Conservation (phyloP, 208 protist species). For the Porcisia hertigi region DNA sequence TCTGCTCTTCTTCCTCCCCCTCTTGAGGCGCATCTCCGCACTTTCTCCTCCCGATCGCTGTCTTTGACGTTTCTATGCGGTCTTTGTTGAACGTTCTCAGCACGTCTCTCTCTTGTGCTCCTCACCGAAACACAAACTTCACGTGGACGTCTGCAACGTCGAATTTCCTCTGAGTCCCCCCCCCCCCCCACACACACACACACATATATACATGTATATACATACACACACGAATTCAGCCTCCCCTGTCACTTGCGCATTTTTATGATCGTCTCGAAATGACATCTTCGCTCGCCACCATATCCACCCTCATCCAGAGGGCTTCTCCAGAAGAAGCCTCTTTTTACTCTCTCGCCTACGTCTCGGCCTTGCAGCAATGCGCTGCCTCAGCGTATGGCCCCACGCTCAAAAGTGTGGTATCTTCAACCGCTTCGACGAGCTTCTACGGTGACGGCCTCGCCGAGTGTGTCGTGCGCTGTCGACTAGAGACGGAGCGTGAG, state of each 20-base stretch:
- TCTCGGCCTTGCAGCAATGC: slow-evolving; percentile 61
- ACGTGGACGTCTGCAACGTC: neutral
- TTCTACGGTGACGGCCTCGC: slow-evolving; percentile 19
- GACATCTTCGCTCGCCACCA: neutral
- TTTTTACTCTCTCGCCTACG: slow-evolving; percentile 70
- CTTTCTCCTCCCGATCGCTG: neutral
- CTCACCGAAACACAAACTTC: neutral
- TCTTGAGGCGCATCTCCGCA: neutral
- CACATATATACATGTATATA: no score
- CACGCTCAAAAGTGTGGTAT: slow-evolving; percentile 13
- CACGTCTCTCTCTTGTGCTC: neutral
- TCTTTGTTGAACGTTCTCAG: neutral
- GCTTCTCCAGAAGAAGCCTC: slow-evolving; percentile 52
- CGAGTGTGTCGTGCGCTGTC: slow-evolving; percentile 17
- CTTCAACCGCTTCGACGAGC: slow-evolving; percentile 14
- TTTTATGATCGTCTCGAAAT: neutral
- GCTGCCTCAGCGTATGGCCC: slow-evolving; percentile 8
- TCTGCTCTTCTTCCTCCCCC: neutral
- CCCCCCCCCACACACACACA: neutral
- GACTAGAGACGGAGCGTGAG: slow-evolving; percentile 30
- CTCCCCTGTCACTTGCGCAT: neutral
- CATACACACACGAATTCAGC: no score
- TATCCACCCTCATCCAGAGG: slow-evolving; percentile 30
- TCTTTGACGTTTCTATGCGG: neutral
- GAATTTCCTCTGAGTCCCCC: neutral